phyloP scores from a whole-genome alignment of 164 flowering plant genomes.

The Vitis rupestris region DNA sequence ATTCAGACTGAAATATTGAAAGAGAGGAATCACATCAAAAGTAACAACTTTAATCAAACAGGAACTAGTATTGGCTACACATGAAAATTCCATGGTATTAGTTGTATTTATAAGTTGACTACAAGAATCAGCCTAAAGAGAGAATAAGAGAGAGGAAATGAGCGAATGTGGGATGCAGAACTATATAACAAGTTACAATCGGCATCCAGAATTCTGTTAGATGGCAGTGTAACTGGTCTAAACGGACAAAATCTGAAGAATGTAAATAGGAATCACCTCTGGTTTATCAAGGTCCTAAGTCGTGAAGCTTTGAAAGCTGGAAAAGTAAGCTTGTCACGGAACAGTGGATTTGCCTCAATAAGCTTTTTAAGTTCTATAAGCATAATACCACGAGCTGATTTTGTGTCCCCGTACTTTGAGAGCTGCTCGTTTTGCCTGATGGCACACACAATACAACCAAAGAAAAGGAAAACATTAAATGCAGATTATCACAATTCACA shows the following conservation, averaged over 20 bases:
- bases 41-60: not conserved
- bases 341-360: slow-evolving; percentile 70
- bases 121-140: not conserved
- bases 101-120: not conserved
- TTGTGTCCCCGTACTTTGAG: slow-evolving; percentile 76
- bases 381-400: slow-evolving; percentile 66
- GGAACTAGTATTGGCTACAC: not conserved
- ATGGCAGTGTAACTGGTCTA: not conserved
- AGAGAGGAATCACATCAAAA: slow-evolving; percentile 2
- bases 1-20: slow-evolving; percentile 51
- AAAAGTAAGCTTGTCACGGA: slow-evolving; percentile 62
- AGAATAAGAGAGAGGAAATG: not conserved
- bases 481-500: not conserved
- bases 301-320: slow-evolving; percentile 58
- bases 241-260: not conserved
- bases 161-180: not conserved
- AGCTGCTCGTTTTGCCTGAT: slow-evolving; percentile 73
- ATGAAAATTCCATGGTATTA: not conserved
- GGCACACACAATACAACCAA: not conserved
- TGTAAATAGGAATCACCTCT: slow-evolving; percentile 35
- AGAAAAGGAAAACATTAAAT: not conserved
- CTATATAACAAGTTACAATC: not conserved
- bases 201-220: not conserved
- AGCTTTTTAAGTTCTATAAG: slow-evolving; percentile 68
- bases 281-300: slow-evolving; percentile 59